Evolutionary conservation across 805 yeast species (phyloP).

Genomic region (Saccharomycopsis guyanensis): DNA sequence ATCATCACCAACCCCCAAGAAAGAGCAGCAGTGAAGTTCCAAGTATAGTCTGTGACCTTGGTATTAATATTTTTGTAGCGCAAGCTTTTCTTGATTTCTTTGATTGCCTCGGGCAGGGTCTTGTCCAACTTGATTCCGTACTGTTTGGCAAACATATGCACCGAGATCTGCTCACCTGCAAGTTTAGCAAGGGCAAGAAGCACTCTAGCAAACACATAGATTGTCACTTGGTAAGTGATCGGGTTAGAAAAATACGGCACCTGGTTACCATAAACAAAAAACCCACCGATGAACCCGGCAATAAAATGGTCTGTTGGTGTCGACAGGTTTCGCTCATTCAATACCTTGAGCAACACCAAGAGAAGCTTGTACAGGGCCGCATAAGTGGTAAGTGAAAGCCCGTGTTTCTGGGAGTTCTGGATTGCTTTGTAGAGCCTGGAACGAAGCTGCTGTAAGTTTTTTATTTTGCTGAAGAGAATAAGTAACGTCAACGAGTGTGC

Average conservation of each 20-base stretch:
- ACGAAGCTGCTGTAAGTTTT: conserved; percentile 1
- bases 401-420: conserved; percentile 16
- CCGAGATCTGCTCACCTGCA: conserved; percentile 9
- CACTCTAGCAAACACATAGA: conserved; percentile 17
- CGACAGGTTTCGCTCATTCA: background rate
- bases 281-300: conserved; percentile 11
- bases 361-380: conserved; percentile 12
- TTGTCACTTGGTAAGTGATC: conserved; percentile 15
- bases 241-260: conserved; percentile 8
- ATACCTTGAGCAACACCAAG: background rate
- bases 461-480: conserved; percentile 1
- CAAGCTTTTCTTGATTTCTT: background rate
- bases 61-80: background rate
- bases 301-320: conserved; percentile 4
- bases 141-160: background rate
- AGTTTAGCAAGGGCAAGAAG: conserved; percentile 10
- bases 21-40: conserved; percentile 10
- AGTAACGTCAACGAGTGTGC: conserved; percentile 17
- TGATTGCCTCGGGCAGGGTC: background rate
- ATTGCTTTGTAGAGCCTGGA: background rate
- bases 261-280: conserved; percentile 14
- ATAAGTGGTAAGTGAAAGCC: conserved; percentile 10
- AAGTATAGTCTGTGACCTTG: background rate
- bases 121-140: background rate
- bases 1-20: conserved; percentile 17